Evolutionary conservation across 768 basidiomycete species (phyloP).

Genomic region (Mycena filopes): DNA sequence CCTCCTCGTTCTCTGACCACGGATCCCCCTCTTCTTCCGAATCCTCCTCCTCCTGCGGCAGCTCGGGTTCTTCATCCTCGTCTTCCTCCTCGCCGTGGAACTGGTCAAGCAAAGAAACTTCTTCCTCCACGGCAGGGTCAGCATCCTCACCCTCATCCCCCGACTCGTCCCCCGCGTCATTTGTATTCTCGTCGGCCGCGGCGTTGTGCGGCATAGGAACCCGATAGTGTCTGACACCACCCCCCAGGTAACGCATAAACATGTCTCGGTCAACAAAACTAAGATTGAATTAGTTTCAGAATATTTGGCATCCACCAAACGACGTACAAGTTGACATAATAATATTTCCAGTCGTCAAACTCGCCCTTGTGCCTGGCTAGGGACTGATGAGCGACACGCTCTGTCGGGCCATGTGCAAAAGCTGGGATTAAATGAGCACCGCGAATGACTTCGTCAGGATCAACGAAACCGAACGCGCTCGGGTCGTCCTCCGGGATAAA

Average conservation of each 20-base stretch:
- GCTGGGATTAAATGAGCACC: constrained; percentile 52
- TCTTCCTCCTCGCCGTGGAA: not conserved
- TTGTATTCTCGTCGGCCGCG: not conserved
- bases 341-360: constrained; percentile 44
- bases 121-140: not conserved
- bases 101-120: not conserved
- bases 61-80: not conserved
- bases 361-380: constrained; percentile 12
- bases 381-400: constrained; percentile 20
- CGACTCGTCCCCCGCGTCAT: not conserved
- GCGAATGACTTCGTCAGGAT: constrained; percentile 51
- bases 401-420: constrained; percentile 36
- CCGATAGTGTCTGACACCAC: constrained; percentile 42
- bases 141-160: not conserved
- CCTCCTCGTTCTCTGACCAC: not conserved
- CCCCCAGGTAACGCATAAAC: constrained; percentile 41
- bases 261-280: constrained; percentile 47
- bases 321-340: constrained; percentile 48
- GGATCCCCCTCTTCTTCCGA: not conserved
- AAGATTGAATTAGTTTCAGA: not conserved
- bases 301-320: not conserved
- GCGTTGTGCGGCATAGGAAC: not conserved
- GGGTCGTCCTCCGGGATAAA: constrained; percentile 46
- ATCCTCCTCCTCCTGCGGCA: not conserved
- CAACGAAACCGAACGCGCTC: constrained; percentile 55